Percentiles rank a stretch among this genome's conserved stretches.
Conservation (phyloP, 768 basidiomycete species). For the Suillus subluteus region DNA sequence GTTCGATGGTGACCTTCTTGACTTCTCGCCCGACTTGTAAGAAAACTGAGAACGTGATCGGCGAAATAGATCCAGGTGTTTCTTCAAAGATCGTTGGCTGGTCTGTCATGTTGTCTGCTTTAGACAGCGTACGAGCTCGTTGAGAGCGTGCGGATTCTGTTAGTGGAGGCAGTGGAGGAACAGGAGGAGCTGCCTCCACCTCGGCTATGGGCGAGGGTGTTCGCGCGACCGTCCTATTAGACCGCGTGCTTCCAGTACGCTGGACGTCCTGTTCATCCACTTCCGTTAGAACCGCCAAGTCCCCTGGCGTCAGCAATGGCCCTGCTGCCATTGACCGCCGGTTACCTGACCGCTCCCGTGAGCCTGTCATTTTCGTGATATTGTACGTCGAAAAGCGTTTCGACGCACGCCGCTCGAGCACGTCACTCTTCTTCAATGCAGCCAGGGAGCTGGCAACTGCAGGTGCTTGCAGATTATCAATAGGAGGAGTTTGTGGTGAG, state of each 20-base stretch:
- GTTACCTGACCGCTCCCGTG: conserved; percentile 59
- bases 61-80: conserved; percentile 19
- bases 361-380: conserved; percentile 88
- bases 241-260: conserved; percentile 13
- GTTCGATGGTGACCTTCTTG: conserved; percentile 80
- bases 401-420: conserved; percentile 87
- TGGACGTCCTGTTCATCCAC: conserved; percentile 56
- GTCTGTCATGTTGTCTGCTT: conserved; percentile 5
- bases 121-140: conserved; percentile 11
- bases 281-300: conserved; percentile 75
- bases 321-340: conserved; percentile 69
- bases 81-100: conserved; percentile 25
- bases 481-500: conserved; percentile 41
- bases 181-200: conserved; percentile 33
- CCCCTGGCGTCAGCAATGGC: conserved; percentile 65
- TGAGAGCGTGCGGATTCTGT: conserved; percentile 38
- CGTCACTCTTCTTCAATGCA: conserved; percentile 84
- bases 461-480: conserved; percentile 48
- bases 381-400: conserved; percentile 96
- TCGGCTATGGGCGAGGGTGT: conserved; percentile 38
- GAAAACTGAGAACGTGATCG: conserved; percentile 67
- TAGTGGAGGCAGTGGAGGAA: conserved; percentile 54
- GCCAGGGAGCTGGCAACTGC: conserved; percentile 82
- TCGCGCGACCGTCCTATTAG: conserved; percentile 33
- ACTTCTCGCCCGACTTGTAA: conserved; percentile 90